These are phyloP conservation scores for Debaryomyces psychrophilus DNA, from an alignment of 1,139 yeast genomes.

Conservation along the genomic window DNA sequence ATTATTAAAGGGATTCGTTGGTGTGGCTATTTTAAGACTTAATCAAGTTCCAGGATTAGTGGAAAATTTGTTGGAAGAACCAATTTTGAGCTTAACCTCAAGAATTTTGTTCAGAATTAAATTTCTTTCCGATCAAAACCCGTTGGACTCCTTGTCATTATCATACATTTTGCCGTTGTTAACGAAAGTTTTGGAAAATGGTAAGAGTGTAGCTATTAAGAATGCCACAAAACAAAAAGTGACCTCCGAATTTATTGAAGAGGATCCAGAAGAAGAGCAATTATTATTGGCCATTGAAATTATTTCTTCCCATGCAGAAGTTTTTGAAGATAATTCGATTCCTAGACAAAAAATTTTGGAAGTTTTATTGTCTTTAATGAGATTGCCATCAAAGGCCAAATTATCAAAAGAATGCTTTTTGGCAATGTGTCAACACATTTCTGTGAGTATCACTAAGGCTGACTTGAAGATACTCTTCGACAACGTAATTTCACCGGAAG, in stretches of 20 bases:
- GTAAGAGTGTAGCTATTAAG: constrained; percentile 55
- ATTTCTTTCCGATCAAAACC: constrained; percentile 70
- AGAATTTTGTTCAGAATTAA: constrained; percentile 76
- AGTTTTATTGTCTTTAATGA: constrained; percentile 67
- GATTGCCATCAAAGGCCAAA: constrained; percentile 77
- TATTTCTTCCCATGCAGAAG: constrained; percentile 73
- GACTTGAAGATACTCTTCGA: constrained; percentile 66
- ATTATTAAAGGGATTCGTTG: constrained; percentile 54
- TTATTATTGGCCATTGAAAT: constrained; percentile 77
- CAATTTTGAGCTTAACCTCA: constrained; percentile 56
- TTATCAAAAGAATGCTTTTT: constrained; percentile 81
- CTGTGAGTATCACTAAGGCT: constrained; percentile 54
- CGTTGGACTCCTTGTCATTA: constrained; percentile 69
- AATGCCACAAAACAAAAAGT: constrained; percentile 52
- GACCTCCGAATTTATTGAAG: constrained; percentile 69
- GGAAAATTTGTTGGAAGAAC: constrained; percentile 50
- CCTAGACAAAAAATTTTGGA: constrained; percentile 69
- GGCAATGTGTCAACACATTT: constrained; percentile 73
- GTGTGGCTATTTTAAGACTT: constrained; percentile 68
- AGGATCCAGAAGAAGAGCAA: constrained; percentile 88
- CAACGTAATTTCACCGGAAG: constrained; percentile 63
- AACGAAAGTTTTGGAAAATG: constrained; percentile 62
- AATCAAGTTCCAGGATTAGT: constrained; percentile 44
- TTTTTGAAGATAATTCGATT: constrained; percentile 63
- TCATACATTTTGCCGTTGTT: constrained; percentile 77